Evolutionary conservation across 306 rosid genomes (phyloP), one percentile per base, ranked within the genome.

Genomic region (Prunus padus): DNA sequence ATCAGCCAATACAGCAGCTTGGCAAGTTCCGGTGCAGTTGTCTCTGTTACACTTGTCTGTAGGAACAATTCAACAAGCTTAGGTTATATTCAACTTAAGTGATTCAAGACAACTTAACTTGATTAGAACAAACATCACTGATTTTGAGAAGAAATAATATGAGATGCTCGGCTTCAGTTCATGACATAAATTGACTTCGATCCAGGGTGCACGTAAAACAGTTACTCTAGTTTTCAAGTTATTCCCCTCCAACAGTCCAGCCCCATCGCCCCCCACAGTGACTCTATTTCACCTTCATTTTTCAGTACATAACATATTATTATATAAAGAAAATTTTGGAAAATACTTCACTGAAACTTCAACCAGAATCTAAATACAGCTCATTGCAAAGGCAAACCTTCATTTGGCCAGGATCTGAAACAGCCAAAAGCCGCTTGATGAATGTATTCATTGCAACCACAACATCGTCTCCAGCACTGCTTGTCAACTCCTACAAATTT

Each of bases 381-480:
- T 51, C 31, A 31, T 9, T 54, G 25, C 4, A 4, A 26, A 25
- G 37, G 16, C 85, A 81, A 73, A 95, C 98, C 98, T 95, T 95
- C 84, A 92, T 87, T 88, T 92, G 96, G 71, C 70, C 78, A 37
- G 99, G 89, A 87, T 95, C 99, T 51, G 99, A 89, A 79, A 85
- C 97, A 59, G 92, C 97, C 82, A 95, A 79, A 26, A 95, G 88
- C 76, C 99, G 96, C 88, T 95, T 95, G 83, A 95, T 92, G 87
- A 95, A 95, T 65, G 96, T 89, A 71, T 95, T 92, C 99, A 92
- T 92, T 1, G 99, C 97, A 84, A 92, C 75, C 33, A 92, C 89
- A 77, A 87, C 99, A 49, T 95, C 99, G 74, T 95, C 99, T 66
- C 99, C 99, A 42, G 97, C 97, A 78, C 90, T 95, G 76, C 91